Percentiles rank a stretch among this genome's conserved stretches.
Conservation (phyloP, 331 rosid genomes). For the Cydonia oblonga region DNA sequence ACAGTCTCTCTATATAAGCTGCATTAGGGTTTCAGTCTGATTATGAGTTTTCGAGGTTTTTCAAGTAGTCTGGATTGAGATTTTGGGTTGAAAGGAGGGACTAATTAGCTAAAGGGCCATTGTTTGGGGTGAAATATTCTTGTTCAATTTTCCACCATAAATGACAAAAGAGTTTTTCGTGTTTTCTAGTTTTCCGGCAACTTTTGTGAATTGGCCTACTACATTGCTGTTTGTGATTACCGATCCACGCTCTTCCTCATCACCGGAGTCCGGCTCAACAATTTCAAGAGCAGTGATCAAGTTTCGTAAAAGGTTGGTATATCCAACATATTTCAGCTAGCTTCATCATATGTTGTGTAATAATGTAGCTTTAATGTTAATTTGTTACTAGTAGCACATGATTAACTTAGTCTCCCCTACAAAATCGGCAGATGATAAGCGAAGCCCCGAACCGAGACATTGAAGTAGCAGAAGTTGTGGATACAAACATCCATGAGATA, state of each 20-base stretch:
- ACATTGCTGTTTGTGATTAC: conserved; percentile 9
- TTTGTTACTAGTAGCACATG: background rate
- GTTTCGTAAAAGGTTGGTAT: conserved; percentile 42
- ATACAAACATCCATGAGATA: background rate
- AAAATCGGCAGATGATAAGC: conserved; percentile 9
- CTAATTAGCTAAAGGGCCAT: background rate
- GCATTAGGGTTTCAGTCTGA: background rate
- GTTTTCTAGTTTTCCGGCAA: conserved; percentile 1
- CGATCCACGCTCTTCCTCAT: conserved; percentile 23
- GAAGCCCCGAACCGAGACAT: conserved; percentile 8
- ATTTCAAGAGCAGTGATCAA: conserved; percentile 29
- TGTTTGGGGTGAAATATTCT: background rate
- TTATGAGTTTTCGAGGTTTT: background rate
- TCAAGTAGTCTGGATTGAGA: background rate
- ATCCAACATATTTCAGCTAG: background rate
- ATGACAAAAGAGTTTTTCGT: conserved; percentile 36
- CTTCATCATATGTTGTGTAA: no score
- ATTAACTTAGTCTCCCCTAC: background rate
- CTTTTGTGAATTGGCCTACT: background rate
- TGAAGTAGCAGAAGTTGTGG: background rate
- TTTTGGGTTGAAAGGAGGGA: background rate
- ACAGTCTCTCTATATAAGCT: background rate
- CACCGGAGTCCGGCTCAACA: conserved; percentile 30
- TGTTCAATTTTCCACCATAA: conserved; percentile 27
- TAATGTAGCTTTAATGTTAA: background rate